Evolutionary conservation across 176 grass and related monocot species (phyloP).

Genomic region (Saccharum officinarum): DNA sequence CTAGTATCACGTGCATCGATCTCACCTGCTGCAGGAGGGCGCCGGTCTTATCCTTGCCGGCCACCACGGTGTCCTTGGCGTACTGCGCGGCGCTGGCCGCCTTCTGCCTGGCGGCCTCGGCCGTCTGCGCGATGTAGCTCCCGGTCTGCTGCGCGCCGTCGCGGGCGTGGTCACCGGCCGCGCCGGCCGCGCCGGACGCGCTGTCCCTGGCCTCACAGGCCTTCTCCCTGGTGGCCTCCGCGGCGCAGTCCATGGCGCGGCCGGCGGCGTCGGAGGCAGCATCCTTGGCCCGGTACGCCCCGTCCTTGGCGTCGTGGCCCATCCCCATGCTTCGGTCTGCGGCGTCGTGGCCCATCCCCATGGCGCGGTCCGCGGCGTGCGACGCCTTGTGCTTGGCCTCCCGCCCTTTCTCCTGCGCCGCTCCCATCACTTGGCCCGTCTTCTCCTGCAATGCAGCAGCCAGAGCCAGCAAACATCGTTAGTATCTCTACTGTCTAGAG

Average conservation of each 20-base stretch:
- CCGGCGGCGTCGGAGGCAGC: slow-evolving; percentile 11
- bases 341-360: slow-evolving; percentile 35
- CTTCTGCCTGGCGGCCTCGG: slow-evolving; percentile 46
- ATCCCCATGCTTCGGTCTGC: slow-evolving; percentile 29
- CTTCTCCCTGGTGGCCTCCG: slow-evolving; percentile 43
- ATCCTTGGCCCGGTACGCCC: slow-evolving; percentile 17
- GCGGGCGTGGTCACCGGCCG: background rate
- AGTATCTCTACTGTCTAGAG: background rate
- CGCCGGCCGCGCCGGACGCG: background rate
- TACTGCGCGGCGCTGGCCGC: slow-evolving; percentile 42
- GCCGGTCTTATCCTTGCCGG: slow-evolving; percentile 66
- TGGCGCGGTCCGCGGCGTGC: slow-evolving; percentile 7
- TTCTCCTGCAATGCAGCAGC: slow-evolving; percentile 28
- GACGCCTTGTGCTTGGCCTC: slow-evolving; percentile 34
- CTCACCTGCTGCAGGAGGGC: slow-evolving; percentile 59
- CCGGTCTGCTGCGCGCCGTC: slow-evolving; percentile 22
- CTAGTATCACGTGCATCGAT: background rate
- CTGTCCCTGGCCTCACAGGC: slow-evolving; percentile 39
- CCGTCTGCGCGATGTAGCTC: slow-evolving; percentile 34
- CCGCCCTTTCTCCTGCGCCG: slow-evolving; percentile 34
- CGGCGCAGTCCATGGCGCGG: background rate
- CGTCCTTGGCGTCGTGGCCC: slow-evolving; percentile 33
- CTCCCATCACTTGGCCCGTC: slow-evolving; percentile 23
- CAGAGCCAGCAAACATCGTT: background rate
- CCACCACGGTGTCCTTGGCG: slow-evolving; percentile 49